phyloP scores from a whole-genome alignment of 805 yeast species.

The Ogataea ganodermae region DNA sequence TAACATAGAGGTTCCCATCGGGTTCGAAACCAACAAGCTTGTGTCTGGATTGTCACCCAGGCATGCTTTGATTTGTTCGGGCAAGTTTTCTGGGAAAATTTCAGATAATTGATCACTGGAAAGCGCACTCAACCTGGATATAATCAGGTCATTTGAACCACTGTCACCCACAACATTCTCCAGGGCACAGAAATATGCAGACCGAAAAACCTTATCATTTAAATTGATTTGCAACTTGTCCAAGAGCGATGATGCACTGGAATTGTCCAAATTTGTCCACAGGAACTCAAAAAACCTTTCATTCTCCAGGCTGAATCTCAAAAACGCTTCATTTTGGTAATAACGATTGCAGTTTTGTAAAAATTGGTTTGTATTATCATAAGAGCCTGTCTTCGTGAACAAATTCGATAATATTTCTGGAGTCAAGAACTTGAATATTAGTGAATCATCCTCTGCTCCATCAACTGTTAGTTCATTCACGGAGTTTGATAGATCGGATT shows the following conservation, averaged over 20 bases:
- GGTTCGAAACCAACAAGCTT: conserved; percentile 24
- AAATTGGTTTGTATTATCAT: conserved; percentile 20
- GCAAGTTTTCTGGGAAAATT: conserved; percentile 12
- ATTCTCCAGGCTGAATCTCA: conserved; percentile 17
- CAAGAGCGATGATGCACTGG: conserved; percentile 13
- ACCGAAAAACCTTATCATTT: conserved; percentile 13
- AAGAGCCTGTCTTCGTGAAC: conserved; percentile 31
- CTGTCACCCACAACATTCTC: conserved; percentile 5
- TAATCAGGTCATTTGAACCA: neutral
- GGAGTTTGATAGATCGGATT: conserved; percentile 12
- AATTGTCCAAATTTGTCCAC: conserved; percentile 8
- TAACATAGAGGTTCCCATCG: conserved; percentile 25
- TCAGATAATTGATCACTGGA: conserved; percentile 4
- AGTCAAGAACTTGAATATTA: conserved; percentile 37
- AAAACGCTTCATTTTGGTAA: conserved; percentile 24
- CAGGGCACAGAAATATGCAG: conserved; percentile 17
- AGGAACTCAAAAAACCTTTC: conserved; percentile 21
- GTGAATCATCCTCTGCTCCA: conserved; percentile 8
- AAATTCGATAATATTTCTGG: conserved; percentile 37
- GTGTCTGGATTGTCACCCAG: conserved; percentile 16
- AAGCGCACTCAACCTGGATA: conserved; percentile 7
- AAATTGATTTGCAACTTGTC: conserved; percentile 26
- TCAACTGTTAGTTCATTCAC: conserved; percentile 10
- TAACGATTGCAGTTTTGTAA: conserved; percentile 26
- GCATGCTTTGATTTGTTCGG: neutral